Conservation (phyloP, 2,329 filamentous ascomycete species). For the Clonostachys solani region DNA sequence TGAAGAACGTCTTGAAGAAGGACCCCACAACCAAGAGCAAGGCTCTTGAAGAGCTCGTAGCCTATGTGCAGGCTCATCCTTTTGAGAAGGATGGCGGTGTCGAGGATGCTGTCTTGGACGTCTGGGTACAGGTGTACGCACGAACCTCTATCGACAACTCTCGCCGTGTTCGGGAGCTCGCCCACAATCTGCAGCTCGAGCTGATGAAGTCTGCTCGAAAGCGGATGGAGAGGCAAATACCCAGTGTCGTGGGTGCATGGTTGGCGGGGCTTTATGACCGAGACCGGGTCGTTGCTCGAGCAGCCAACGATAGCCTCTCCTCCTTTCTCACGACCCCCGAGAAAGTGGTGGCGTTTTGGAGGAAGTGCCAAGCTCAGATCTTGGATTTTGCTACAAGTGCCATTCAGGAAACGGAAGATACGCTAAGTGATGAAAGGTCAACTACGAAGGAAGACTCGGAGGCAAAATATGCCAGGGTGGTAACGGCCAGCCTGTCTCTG, state of each 20-base stretch:
- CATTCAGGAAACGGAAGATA: slow-evolving; percentile 73
- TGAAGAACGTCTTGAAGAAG: slow-evolving; percentile 91
- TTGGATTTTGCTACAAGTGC: slow-evolving; percentile 79
- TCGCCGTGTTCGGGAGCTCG: slow-evolving; percentile 80
- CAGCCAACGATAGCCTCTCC: slow-evolving; percentile 73
- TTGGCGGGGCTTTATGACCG: slow-evolving; percentile 84
- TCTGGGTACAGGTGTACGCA: slow-evolving; percentile 88
- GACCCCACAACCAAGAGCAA: slow-evolving; percentile 89
- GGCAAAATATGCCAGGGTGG: slow-evolving; percentile 78
- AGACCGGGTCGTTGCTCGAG: slow-evolving; percentile 70
- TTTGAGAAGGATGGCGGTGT: slow-evolving; percentile 54
- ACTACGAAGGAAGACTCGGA: slow-evolving; percentile 81
- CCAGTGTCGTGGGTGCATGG: slow-evolving; percentile 82
- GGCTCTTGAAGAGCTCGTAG: slow-evolving; percentile 79
- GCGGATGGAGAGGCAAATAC: slow-evolving; percentile 76
- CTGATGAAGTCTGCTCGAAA: slow-evolving; percentile 65
- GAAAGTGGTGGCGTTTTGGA: slow-evolving; percentile 74
- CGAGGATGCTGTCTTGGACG: slow-evolving; percentile 80
- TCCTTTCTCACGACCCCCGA: slow-evolving; percentile 75
- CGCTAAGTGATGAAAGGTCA: slow-evolving; percentile 83
- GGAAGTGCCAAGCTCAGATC: slow-evolving; percentile 74
- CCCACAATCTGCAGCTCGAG: slow-evolving; percentile 69
- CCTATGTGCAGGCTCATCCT: slow-evolving; percentile 52
- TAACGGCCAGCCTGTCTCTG: slow-evolving; percentile 50
- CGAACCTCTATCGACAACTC: slow-evolving; percentile 87